Conservation (phyloP, 2,329 filamentous ascomycete genomes). For the Cladosporium sp. region DNA sequence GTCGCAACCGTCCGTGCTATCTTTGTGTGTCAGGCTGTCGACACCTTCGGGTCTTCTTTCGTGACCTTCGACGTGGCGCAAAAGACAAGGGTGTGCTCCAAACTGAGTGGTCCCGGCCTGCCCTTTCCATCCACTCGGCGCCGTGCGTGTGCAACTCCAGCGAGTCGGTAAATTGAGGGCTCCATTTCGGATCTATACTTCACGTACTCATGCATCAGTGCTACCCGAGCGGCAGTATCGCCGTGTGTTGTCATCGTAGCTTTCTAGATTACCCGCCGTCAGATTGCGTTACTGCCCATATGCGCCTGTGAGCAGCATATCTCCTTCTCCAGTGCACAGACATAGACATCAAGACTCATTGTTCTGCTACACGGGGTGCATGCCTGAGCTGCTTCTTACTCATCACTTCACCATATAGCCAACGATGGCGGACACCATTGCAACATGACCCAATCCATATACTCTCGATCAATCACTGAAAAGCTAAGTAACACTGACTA, state of each 20-base stretch:
- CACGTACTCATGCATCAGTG: constrained; percentile 2
- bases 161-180: constrained; percentile 13
- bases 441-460: neutral
- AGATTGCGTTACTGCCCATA: constrained; percentile 8
- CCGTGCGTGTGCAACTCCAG: constrained; percentile 12
- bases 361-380: neutral
- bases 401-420: neutral
- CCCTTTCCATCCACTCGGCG: constrained; percentile 5
- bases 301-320: constrained; percentile 6
- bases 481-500: constrained; percentile 30
- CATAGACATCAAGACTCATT: neutral
- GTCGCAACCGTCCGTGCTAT: neutral
- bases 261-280: constrained; percentile 1
- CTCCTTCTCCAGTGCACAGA: neutral
- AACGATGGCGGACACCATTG: neutral
- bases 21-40: neutral
- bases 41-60: constrained; percentile 8
- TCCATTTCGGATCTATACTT: neutral
- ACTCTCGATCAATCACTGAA: neutral
- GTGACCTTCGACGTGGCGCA: constrained; percentile 12
- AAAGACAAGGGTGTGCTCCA: neutral
- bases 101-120: neutral
- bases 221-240: neutral
- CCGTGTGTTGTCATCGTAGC: constrained; percentile 9
- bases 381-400: neutral